phyloP scores from a whole-genome alignment of 2,329 filamentous ascomycete genomes.

The Capronia coronata region DNA sequence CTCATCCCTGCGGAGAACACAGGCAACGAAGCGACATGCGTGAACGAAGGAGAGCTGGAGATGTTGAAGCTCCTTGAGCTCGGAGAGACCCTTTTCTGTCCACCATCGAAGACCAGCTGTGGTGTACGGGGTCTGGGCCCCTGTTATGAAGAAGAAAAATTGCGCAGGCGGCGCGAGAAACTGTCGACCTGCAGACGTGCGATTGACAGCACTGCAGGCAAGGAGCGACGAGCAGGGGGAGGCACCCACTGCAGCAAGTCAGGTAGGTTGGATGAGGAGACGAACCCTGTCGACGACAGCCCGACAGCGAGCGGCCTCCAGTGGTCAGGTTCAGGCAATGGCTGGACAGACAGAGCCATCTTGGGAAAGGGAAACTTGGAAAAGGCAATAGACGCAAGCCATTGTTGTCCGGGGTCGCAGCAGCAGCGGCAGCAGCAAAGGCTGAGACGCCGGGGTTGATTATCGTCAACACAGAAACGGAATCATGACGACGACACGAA shows the following conservation, averaged over 20 bases:
- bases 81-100: not conserved
- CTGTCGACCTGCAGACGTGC: not conserved
- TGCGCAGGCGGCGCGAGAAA: slow-evolving; percentile 6
- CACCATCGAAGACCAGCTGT: slow-evolving; percentile 6
- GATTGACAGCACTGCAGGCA: slow-evolving; percentile 2
- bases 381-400: not conserved
- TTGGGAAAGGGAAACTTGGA: not conserved
- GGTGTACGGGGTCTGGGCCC: slow-evolving; percentile 8
- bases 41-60: not conserved
- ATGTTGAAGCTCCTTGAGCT: slow-evolving; percentile 3
- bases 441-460: not conserved
- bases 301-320: not conserved
- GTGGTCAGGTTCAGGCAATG: not conserved
- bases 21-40: not conserved
- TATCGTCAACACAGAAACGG: not conserved
- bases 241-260: not conserved
- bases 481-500: slow-evolving; percentile 9
- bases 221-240: not conserved
- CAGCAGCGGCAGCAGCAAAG: not conserved
- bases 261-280: not conserved
- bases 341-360: not conserved
- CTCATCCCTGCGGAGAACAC: slow-evolving; percentile 14
- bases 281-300: not conserved
- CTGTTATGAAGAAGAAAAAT: not conserved
- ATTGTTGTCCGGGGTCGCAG: not conserved